A percentile compares a stretch with the other conserved stretches of the same genome.
These are phyloP conservation scores for Ambrosiella xylebori DNA, from an alignment of 2,329 filamentous ascomycete genomes.

Conservation along the genomic window DNA sequence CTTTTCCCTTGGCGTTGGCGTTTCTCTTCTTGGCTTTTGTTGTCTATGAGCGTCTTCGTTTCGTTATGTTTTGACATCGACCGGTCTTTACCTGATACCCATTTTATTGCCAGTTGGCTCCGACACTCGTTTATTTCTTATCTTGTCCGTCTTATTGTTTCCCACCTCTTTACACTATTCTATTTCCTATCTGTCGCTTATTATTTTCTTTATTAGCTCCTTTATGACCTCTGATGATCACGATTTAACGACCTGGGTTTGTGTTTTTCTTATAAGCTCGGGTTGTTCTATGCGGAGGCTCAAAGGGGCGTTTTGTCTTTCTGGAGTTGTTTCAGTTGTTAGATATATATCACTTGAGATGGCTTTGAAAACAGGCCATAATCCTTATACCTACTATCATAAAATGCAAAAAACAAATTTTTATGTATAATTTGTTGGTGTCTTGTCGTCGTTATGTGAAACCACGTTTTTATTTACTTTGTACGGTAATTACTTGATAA, in stretches of 20 bases:
- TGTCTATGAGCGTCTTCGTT: neutral
- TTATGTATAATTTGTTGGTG: neutral
- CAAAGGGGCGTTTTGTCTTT: neutral
- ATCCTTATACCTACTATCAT: no score
- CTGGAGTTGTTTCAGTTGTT: neutral
- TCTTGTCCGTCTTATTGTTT: neutral
- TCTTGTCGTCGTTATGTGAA: neutral
- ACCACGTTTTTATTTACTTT: neutral
- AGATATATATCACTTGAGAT: neutral
- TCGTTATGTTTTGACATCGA: neutral
- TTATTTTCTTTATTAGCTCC: neutral
- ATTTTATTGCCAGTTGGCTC: neutral
- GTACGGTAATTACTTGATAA: neutral
- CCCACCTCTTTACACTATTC: neutral
- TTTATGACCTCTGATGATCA: neutral
- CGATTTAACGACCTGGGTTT: neutral
- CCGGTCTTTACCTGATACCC: slow-evolving; percentile 11
- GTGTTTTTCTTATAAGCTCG: neutral
- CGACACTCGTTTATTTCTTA: neutral
- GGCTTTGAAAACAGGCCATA: no score
- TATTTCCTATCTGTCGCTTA: neutral
- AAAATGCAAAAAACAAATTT: no score
- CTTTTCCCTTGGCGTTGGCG: neutral
- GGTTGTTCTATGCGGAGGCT: neutral
- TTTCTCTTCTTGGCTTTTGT: neutral